Evolutionary conservation across 371 early-diverging fungal genomes (phyloP), one percentile per base, ranked within the genome.

Genomic region (Mucor plumbeus): DNA sequence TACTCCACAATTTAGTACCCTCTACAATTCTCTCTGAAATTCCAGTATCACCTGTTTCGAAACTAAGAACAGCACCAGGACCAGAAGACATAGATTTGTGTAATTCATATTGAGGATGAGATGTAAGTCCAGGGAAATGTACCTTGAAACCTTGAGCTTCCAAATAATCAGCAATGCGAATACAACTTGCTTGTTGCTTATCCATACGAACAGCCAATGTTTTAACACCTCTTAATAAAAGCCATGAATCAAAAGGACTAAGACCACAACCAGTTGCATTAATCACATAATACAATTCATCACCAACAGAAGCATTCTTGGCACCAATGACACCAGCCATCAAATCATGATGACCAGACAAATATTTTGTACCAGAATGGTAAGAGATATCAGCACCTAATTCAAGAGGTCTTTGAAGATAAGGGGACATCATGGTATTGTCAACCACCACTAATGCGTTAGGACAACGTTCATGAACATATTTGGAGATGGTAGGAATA

Each of bases 341-440:
- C 68, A 94, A 84, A 76, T 96, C 97, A 72, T 93, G 94, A 74
- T 96, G 97, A n/a, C 97, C 97, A 33, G 90, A 89, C 34, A 96
- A 80, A 75, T 92, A 95, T 77, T 96, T 96, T 33, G 95, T 96
- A 11, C 91, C 94, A 8, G 92, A 92, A 67, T 96, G 94, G 59
- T 93, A 93, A 1, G 86, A 90, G 62, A 96, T 91, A 77, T 95
- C 95, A 6, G 95, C 95, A 26, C 95, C 97, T 19, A 93, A 78
- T 54, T 92, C 90, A n/a, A 96, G 79, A 1, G 95, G 91, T 26
- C 88, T 83, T 75, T 93, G 93, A n/a, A 94, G 82, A 61, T 93
- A 91, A 35, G 97, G 97, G 19, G 89, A 89, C 94, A 94, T 93
- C 93, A 96, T 94, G 66, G 97, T 96, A 72, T 96, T 96, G 72